Conservation (phyloP, 202 grass and related monocot genomes). For the Alloteropsis angusta region DNA sequence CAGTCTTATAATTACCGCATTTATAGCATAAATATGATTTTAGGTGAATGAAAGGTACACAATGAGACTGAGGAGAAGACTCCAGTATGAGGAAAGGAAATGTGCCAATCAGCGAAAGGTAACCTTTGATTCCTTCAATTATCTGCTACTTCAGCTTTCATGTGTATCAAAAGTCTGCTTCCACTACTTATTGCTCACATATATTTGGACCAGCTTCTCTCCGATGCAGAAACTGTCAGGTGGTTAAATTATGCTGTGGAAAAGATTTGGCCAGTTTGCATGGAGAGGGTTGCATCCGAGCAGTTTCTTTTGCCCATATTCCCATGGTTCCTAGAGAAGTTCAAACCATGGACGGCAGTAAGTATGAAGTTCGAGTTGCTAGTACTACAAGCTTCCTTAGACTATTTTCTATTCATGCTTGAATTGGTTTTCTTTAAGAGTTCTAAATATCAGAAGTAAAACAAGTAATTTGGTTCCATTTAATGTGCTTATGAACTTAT, state of each 20-base stretch:
- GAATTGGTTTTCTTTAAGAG: background rate
- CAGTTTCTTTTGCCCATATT: conserved; percentile 92
- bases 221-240: conserved; percentile 91
- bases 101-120: conserved; percentile 73
- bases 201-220: conserved; percentile 64
- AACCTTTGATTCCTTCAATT: conserved; percentile 15
- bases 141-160: background rate
- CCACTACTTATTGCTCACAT: conserved; percentile 16
- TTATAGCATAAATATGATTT: background rate
- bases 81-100: conserved; percentile 82
- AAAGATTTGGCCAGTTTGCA: conserved; percentile 92
- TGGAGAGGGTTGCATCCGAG: conserved; percentile 81
- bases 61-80: conserved; percentile 46
- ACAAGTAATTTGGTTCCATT: background rate
- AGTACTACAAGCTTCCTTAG: background rate
- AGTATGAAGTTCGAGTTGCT: conserved; percentile 12
- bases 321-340: conserved; percentile 95
- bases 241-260: conserved; percentile 93
- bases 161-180: background rate
- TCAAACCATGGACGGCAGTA: conserved; percentile 98
- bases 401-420: background rate
- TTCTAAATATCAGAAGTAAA: background rate
- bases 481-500: background rate
- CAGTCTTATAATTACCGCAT: background rate
- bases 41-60: conserved; percentile 82